A percentile compares a stretch with the other conserved stretches of the same genome.
phyloP scores from a whole-genome alignment of 2,329 filamentous ascomycete genomes.

The Parastagonospora nodorum region DNA sequence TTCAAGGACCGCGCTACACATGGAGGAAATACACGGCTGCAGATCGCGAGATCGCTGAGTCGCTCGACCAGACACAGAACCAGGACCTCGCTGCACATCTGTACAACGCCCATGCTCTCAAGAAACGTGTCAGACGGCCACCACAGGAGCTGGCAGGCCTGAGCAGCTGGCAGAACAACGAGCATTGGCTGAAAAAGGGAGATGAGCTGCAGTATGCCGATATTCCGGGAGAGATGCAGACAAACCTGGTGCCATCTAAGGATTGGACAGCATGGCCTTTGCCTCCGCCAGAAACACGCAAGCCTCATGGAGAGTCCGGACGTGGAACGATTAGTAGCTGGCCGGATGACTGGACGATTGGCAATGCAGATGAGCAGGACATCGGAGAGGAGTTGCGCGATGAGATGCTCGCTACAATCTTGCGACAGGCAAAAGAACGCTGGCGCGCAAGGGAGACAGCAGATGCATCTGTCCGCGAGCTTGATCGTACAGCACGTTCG shows the following conservation, averaged over 20 bases:
- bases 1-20: constrained; percentile 67
- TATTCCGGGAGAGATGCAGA: constrained; percentile 31
- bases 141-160: constrained; percentile 15
- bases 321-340: constrained; percentile 42
- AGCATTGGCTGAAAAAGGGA: constrained; percentile 45
- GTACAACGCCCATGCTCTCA: constrained; percentile 76
- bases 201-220: constrained; percentile 35
- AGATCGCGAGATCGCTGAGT: constrained; percentile 66
- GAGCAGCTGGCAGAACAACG: constrained; percentile 48
- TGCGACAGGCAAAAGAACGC: constrained; percentile 70
- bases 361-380: constrained; percentile 48
- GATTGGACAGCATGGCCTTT: constrained; percentile 89
- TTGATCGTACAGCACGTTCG: neutral
- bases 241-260: constrained; percentile 54
- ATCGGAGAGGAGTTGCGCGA: constrained; percentile 71
- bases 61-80: constrained; percentile 67
- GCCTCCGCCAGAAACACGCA: constrained; percentile 64
- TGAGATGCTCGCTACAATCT: constrained; percentile 67
- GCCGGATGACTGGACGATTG: constrained; percentile 59
- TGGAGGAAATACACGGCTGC: constrained; percentile 68
- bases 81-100: constrained; percentile 76
- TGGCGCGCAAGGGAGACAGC: constrained; percentile 52
- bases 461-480: constrained; percentile 16
- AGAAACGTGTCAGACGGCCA: constrained; percentile 50
- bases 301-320: constrained; percentile 53